phyloP scores from a whole-genome alignment of 345 rosid genomes.

The Heritiera littoralis region DNA sequence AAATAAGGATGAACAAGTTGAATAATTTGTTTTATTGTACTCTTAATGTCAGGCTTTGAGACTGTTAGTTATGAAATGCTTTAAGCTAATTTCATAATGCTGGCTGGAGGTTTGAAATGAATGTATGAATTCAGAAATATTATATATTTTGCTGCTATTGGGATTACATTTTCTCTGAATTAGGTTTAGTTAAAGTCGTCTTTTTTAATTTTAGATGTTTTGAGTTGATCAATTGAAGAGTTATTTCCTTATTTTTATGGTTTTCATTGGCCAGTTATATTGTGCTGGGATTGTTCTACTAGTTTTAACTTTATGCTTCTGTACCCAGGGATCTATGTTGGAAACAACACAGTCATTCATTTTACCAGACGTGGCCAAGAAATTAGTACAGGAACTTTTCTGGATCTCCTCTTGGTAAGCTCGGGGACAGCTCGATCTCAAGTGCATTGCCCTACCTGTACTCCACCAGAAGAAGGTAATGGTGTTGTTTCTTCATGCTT shows the following conservation, averaged over 20 bases:
- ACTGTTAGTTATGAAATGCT: neutral
- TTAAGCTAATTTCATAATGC: neutral
- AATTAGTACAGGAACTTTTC: slow-evolving; percentile 81
- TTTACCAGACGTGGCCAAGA: slow-evolving; percentile 92
- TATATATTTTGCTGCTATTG: neutral
- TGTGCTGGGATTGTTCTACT: neutral
- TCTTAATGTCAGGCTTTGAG: neutral
- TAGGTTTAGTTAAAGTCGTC: neutral
- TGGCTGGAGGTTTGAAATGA: neutral
- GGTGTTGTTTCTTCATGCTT: slow-evolving; percentile 85
- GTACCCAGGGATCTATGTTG: slow-evolving; percentile 72
- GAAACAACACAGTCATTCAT: slow-evolving; percentile 77
- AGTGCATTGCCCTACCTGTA: slow-evolving; percentile 66
- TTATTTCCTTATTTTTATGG: neutral
- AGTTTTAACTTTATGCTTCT: neutral
- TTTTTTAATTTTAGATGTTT: neutral
- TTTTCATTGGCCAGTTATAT: neutral
- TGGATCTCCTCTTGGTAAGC: slow-evolving; percentile 71
- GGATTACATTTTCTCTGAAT: neutral
- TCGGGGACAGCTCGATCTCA: slow-evolving; percentile 60
- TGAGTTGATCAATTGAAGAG: neutral
- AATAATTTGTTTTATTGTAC: neutral
- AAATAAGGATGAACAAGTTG: neutral
- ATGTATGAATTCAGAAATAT: neutral
- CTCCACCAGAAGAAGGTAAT: slow-evolving; percentile 48